These are phyloP conservation scores for Allium sativum DNA, from an alignment of 106 monocot species.

Conservation along the genomic window DNA sequence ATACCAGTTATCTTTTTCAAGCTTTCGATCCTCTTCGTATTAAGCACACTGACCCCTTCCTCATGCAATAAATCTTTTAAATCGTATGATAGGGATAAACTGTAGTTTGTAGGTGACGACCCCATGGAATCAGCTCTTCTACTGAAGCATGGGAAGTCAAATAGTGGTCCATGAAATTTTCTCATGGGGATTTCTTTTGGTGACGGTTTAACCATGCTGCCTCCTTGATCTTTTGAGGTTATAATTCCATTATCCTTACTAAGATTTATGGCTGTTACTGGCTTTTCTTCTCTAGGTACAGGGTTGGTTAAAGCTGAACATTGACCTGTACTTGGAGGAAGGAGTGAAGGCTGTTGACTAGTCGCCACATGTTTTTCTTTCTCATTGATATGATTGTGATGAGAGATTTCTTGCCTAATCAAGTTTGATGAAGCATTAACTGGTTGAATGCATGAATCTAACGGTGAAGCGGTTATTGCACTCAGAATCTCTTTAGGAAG, in stretches of 20 bases:
- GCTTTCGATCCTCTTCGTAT: conserved; percentile 67
- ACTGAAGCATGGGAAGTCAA: conserved; percentile 88
- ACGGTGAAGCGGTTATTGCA: conserved; percentile 61
- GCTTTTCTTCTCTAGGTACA: conserved; percentile 40
- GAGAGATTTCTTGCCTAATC: conserved; percentile 25
- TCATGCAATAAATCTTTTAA: conserved; percentile 76
- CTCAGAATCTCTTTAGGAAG: conserved; percentile 77
- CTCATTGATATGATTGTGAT: conserved; percentile 29
- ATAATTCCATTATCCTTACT: conserved; percentile 3
- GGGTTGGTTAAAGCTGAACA: conserved; percentile 38
- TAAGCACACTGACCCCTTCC: conserved; percentile 50
- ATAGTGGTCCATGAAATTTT: conserved; percentile 89
- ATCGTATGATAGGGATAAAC: conserved; percentile 64
- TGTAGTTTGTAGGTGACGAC: conserved; percentile 29
- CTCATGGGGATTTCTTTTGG: conserved; percentile 34
- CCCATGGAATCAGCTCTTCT: conserved; percentile 57
- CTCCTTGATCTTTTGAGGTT: conserved; percentile 3
- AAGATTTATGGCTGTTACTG: conserved; percentile 26
- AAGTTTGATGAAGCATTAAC: conserved; percentile 7
- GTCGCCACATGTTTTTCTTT: conserved; percentile 23
- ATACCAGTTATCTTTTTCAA: conserved; percentile 69
- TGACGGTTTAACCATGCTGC: conserved; percentile 1
- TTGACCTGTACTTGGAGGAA: conserved; percentile 21
- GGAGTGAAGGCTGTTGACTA: conserved; percentile 18
- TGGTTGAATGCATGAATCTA: conserved; percentile 41